These are phyloP conservation scores for Gynostemma pentaphyllum DNA, from an alignment of 306 rosid genomes.

Conservation along the genomic window DNA sequence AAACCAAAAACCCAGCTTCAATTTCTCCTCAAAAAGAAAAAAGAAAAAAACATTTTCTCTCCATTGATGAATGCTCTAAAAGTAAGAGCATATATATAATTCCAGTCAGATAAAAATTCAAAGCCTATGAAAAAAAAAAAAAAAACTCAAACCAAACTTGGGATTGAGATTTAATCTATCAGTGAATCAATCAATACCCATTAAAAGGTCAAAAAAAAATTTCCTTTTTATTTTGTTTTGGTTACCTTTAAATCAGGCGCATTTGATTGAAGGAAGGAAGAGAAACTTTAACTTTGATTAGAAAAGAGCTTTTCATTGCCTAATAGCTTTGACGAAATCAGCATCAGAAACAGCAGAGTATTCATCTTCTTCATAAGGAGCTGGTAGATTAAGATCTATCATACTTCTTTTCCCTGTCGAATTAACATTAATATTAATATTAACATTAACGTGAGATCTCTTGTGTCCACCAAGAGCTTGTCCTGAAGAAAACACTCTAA, in stretches of 20 bases:
- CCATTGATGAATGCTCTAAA: slow-evolving; percentile 9
- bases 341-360: slow-evolving; percentile 77
- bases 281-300: neutral
- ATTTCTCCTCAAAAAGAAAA: neutral
- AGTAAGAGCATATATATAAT: slow-evolving; percentile 22
- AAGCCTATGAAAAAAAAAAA: neutral
- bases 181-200: neutral
- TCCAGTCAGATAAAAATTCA: slow-evolving; percentile 24
- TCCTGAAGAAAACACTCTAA: slow-evolving; percentile 73
- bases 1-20: neutral
- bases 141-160: neutral
- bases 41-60: neutral
- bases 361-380: slow-evolving; percentile 60
- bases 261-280: too few relatives aligned
- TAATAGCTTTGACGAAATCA: slow-evolving; percentile 41
- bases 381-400: slow-evolving; percentile 93
- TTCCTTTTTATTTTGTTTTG: neutral
- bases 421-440: too few relatives aligned
- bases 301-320: slow-evolving; percentile 11
- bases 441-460: slow-evolving; percentile 71
- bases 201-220: slow-evolving; percentile 31
- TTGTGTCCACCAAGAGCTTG: slow-evolving; percentile 97
- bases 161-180: neutral
- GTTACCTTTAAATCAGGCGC: slow-evolving; percentile 29
- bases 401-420: too few relatives aligned